Evolutionary conservation across 805 yeast species (phyloP).

Genomic region (Brettanomyces naardenensis): DNA sequence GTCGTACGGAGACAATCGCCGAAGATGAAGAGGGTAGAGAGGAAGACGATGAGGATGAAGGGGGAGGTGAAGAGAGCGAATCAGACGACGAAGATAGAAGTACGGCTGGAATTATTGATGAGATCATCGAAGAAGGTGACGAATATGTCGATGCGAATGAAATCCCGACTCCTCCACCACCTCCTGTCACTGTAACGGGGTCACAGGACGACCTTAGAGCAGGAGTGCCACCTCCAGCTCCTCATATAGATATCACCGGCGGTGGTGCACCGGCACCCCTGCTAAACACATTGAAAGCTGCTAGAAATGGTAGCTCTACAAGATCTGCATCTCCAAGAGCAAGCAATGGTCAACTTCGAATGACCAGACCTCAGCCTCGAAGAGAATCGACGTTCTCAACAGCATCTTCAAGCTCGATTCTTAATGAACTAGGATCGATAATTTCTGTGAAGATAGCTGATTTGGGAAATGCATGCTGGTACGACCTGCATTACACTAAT

Average conservation of each 20-base stretch:
- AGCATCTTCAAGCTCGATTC: slow-evolving; percentile 7
- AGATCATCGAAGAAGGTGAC: slow-evolving; percentile 7
- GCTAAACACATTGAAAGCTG: no score
- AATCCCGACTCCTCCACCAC: background rate
- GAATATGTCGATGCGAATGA: slow-evolving; percentile 23
- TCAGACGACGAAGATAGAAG: slow-evolving; percentile 11
- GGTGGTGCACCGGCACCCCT: no score
- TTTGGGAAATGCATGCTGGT: slow-evolving; percentile 86
- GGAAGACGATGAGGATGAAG: slow-evolving; percentile 6
- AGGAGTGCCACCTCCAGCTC: background rate
- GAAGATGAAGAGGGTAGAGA: background rate
- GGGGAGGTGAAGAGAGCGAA: slow-evolving; percentile 2
- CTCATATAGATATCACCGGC: background rate
- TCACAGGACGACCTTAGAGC: background rate
- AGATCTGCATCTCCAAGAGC: no score
- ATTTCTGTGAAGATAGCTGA: slow-evolving; percentile 79
- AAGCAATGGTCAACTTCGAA: no score
- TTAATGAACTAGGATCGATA: slow-evolving; percentile 23
- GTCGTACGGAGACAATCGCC: background rate
- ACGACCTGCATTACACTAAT: slow-evolving; percentile 71
- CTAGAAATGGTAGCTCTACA: no score
- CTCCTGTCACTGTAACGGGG: no score
- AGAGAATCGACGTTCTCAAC: slow-evolving; percentile 27
- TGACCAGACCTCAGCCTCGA: no score
- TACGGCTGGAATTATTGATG: slow-evolving; percentile 4